Evolutionary conservation across 352 stramenopile genomes (phyloP).

Genomic region (Globisporangium recalcitrans): DNA sequence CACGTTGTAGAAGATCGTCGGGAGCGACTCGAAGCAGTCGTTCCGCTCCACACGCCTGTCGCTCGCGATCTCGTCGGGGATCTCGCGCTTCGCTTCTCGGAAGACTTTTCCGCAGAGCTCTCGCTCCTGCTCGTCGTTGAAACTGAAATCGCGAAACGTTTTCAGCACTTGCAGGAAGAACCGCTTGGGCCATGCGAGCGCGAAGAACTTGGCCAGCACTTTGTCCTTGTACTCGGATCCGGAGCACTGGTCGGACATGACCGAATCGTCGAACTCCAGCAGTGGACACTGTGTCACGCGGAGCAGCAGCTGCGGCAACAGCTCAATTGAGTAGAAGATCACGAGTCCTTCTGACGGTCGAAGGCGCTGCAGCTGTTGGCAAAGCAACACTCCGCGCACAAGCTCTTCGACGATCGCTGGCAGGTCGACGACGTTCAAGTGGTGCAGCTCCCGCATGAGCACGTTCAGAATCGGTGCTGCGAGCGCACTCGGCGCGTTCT

Average conservation of each 20-base stretch:
- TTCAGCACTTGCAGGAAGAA: constrained; percentile 53
- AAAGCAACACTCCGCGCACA: constrained; percentile 23
- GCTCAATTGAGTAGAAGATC: constrained; percentile 39
- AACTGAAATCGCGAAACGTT: constrained; percentile 35
- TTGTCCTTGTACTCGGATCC: constrained; percentile 26
- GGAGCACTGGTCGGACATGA: constrained; percentile 20
- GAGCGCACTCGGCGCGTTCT: constrained; percentile 21
- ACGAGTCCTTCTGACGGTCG: constrained; percentile 20
- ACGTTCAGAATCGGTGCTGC: constrained; percentile 17
- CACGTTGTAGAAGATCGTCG: constrained; percentile 37
- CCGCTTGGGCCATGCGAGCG: constrained; percentile 31
- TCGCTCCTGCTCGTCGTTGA: constrained; percentile 28
- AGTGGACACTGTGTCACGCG: constrained; percentile 26
- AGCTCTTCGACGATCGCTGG: constrained; percentile 27
- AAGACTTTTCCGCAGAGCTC: constrained; percentile 39
- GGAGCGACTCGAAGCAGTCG: constrained; percentile 27
- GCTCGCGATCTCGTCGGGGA: constrained; percentile 16
- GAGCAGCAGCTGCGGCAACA: constrained; percentile 38
- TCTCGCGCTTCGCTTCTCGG: constrained; percentile 27
- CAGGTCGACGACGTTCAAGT: constrained; percentile 25
- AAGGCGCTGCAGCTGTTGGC: constrained; percentile 21
- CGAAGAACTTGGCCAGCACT: constrained; percentile 28
- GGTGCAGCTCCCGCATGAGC: constrained; percentile 34
- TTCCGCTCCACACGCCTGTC: constrained; percentile 4
- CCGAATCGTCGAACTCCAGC: constrained; percentile 20